These are phyloP conservation scores for Penicillium robsamsonii DNA, from an alignment of 495 filamentous ascomycete genomes.

Conservation along the genomic window DNA sequence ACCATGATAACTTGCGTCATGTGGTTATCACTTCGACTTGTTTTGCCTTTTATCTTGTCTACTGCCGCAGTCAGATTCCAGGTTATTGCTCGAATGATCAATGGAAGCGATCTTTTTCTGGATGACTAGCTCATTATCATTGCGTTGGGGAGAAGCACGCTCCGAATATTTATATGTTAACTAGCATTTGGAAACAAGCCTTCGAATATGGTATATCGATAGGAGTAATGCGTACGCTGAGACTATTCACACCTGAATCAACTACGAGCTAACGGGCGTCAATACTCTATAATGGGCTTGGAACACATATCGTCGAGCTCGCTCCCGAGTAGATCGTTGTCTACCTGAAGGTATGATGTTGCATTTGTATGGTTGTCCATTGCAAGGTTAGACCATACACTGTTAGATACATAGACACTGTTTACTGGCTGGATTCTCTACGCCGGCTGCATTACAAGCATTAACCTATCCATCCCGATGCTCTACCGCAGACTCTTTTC, in stretches of 20 bases:
- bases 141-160: slow-evolving; percentile 14
- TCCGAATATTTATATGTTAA: not conserved
- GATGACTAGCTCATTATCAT: slow-evolving; percentile 26
- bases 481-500: slow-evolving; percentile 35
- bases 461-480: slow-evolving; percentile 41
- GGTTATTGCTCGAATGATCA: slow-evolving; percentile 24
- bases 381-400: not conserved
- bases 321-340: slow-evolving; percentile 17
- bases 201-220: slow-evolving; percentile 27
- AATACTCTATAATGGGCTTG: slow-evolving; percentile 27
- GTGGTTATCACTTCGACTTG: slow-evolving; percentile 28
- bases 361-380: not conserved
- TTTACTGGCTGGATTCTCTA: slow-evolving; percentile 28
- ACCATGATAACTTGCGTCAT: slow-evolving; percentile 27
- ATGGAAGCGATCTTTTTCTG: slow-evolving; percentile 20
- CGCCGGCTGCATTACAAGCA: slow-evolving; percentile 21
- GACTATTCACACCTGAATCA: not conserved
- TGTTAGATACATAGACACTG: slow-evolving; percentile 15
- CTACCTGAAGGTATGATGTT: slow-evolving; percentile 19
- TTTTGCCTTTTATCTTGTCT: slow-evolving; percentile 27
- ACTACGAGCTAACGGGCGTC: not conserved
- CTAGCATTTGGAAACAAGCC: not conserved
- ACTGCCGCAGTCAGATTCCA: slow-evolving; percentile 25
- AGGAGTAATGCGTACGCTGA: slow-evolving; percentile 22
- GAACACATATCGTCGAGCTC: slow-evolving; percentile 23